These are phyloP conservation scores for Brassica carinata DNA, from an alignment of 345 rosid species.

Conservation along the genomic window DNA sequence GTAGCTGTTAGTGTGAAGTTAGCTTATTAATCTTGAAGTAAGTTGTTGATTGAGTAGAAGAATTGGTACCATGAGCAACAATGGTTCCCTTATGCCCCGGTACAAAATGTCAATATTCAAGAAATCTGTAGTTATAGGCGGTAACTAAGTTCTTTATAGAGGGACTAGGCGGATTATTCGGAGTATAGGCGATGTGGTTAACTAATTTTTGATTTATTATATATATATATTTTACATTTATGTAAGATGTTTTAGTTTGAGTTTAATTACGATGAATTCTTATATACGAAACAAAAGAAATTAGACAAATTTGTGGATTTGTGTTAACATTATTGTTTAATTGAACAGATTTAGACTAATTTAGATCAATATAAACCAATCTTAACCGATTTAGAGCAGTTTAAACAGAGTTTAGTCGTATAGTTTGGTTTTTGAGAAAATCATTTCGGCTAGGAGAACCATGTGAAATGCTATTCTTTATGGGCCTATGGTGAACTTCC, in stretches of 20 bases:
- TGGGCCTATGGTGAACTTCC: not conserved
- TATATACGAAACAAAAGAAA: no score
- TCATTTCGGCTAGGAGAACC: not conserved
- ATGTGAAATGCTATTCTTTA: not conserved
- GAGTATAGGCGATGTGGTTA: no score
- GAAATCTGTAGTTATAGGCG: not conserved
- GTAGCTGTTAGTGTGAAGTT: not conserved
- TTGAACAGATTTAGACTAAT: not conserved
- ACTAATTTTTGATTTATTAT: no score
- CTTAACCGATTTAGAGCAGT: not conserved
- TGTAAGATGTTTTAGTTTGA: no score
- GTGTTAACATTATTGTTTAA: not conserved
- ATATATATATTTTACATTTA: no score
- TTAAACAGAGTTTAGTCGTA: not conserved
- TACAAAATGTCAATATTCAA: no score
- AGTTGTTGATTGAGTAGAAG: not conserved
- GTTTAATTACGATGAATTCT: no score
- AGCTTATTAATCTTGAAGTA: constrained; percentile 28
- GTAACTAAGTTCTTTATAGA: not conserved
- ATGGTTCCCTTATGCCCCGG: not conserved
- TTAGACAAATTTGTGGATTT: not conserved
- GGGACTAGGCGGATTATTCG: not conserved
- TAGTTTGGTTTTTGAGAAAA: no score
- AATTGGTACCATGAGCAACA: constrained; percentile 9
- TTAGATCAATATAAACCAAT: not conserved